Evolutionary conservation across 2,329 filamentous ascomycete genomes (phyloP).

Genomic region (Phyllosticta citrichinensis): DNA sequence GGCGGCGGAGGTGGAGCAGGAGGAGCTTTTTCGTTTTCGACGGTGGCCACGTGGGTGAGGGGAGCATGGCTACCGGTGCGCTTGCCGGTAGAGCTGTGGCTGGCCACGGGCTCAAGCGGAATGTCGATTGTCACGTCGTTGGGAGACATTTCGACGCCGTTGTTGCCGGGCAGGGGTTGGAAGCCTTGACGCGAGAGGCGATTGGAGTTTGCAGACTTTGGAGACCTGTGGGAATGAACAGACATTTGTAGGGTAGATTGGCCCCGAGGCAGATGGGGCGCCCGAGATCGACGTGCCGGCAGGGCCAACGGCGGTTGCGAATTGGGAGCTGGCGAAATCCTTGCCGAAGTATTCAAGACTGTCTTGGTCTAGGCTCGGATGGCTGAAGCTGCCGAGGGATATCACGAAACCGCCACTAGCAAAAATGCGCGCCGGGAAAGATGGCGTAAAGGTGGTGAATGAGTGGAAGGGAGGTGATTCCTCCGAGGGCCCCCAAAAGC

Average conservation of each 20-base stretch:
- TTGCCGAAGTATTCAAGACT: not conserved
- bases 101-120: conserved; percentile 47
- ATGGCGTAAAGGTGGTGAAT: not conserved
- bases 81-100: conserved; percentile 35
- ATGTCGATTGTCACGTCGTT: conserved; percentile 52
- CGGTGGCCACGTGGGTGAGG: conserved; percentile 15
- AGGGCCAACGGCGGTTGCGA: not conserved
- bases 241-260: conserved; percentile 13
- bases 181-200: conserved; percentile 26
- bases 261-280: not conserved
- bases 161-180: conserved; percentile 22
- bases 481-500: not conserved
- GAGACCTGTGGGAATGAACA: conserved; percentile 13
- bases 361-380: not conserved
- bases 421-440: not conserved
- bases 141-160: conserved; percentile 31
- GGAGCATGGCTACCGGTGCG: conserved; percentile 27
- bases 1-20: not conserved
- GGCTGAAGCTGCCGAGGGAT: not conserved
- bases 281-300: not conserved
- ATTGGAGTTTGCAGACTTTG: conserved; percentile 7
- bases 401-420: not conserved
- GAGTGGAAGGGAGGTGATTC: not conserved
- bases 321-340: not conserved
- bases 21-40: conserved; percentile 12